phyloP scores from a whole-genome alignment of 768 basidiomycete genomes.

The Pleurotus eryngii region DNA sequence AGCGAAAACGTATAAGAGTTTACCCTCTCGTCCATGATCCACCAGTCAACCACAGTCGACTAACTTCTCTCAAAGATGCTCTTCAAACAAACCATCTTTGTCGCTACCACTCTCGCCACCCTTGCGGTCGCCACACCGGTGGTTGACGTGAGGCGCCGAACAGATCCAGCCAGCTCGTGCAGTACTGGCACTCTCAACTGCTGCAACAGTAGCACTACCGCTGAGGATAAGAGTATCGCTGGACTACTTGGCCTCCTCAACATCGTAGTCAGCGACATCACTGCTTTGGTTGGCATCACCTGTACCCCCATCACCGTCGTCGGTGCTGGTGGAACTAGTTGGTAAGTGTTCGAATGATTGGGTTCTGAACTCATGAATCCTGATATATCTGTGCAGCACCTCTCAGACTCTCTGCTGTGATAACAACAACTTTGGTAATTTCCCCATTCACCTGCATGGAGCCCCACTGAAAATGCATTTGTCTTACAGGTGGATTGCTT shows the following conservation, averaged over 20 bases:
- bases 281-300: background rate
- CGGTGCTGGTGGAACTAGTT: slow-evolving; percentile 12
- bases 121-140: background rate
- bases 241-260: slow-evolving; percentile 15
- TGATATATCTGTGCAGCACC: slow-evolving; percentile 10
- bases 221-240: background rate
- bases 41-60: background rate
- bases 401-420: slow-evolving; percentile 23
- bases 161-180: background rate
- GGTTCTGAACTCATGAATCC: background rate
- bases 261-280: slow-evolving; percentile 15
- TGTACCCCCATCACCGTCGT: slow-evolving; percentile 17
- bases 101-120: background rate
- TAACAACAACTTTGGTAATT: slow-evolving; percentile 14
- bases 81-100: background rate
- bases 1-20: background rate
- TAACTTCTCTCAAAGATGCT: background rate
- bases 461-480: background rate
- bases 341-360: background rate
- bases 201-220: background rate
- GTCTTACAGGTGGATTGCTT: slow-evolving; percentile 19
- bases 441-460: slow-evolving; percentile 10
- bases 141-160: background rate
- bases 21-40: background rate
- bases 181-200: background rate